Conservation (phyloP, 1,284 basidiomycete genomes). For the Rhodotorula sp. region DNA sequence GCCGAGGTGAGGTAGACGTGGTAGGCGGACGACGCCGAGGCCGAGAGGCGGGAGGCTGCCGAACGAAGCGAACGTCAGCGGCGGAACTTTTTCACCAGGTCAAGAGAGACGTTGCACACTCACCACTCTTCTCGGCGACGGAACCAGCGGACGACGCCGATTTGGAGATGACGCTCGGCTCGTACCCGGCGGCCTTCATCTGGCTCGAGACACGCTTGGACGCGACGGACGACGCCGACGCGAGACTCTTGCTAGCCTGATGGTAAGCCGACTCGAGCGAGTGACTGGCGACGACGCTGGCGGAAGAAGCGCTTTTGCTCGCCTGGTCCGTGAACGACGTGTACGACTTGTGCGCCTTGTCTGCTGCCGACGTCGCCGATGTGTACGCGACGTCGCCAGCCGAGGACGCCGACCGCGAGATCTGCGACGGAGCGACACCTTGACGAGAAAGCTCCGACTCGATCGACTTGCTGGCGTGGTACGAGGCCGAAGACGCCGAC, state of each 20-base stretch:
- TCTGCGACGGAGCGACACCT: conserved; percentile 28
- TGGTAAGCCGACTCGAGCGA: not conserved
- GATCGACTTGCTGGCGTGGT: conserved; percentile 26
- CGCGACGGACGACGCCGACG: conserved; percentile 29
- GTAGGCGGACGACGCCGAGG: conserved; percentile 26
- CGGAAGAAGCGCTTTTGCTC: not conserved
- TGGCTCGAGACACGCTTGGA: conserved; percentile 24
- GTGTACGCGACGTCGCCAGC: conserved; percentile 23
- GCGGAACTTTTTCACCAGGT: not conserved
- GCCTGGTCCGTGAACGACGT: conserved; percentile 25
- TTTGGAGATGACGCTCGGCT: conserved; percentile 26
- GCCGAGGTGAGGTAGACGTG: conserved; percentile 25
- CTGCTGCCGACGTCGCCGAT: conserved; percentile 7
- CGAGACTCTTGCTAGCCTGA: conserved; percentile 20
- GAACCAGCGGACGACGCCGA: conserved; percentile 12
- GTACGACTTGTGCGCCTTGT: conserved; percentile 1
- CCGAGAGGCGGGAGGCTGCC: conserved; percentile 15
- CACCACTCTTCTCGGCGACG: conserved; percentile 26
- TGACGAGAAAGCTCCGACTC: conserved; percentile 17
- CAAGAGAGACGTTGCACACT: not conserved
- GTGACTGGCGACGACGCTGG: not conserved
- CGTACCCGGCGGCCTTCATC: conserved; percentile 26
- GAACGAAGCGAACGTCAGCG: not conserved
- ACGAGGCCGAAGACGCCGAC: conserved; percentile 30
- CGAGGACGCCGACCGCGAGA: conserved; percentile 19